Evolutionary conservation across 306 rosid species (phyloP), one percentile per base, ranked within the genome.

Genomic region (Glycine soja): DNA sequence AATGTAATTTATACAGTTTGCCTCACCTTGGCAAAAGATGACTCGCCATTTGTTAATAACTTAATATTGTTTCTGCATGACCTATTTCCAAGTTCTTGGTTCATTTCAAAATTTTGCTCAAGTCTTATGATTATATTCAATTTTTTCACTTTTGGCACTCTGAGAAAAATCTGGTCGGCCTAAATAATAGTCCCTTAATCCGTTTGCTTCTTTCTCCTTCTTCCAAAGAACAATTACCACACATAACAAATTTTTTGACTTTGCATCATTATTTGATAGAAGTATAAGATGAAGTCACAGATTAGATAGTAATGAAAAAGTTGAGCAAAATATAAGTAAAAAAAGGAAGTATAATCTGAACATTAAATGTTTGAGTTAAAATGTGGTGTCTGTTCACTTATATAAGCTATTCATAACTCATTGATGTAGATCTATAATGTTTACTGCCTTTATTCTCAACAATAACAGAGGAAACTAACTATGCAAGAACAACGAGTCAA

Each of bases 261-360:
- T 59, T 59, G 64, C 13, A 58, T 16, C 57, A 57, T 57, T 18
- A 57, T 54, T n/a, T n/a, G n/a, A n/a, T n/a, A n/a, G n/a, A n/a
- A n/a, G n/a, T 24, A 2, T 24, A 2, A 24, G 2, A 1, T 24
- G 30, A 24, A 24, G 2, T 24, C 30, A 24, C 1, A 24, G 2
- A 0, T 24, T 24, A 2, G 2, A 24, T 24, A 24, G 30, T 24
- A 24, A 24, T 19, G 24, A 19, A 19, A 19, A 19, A 19, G 24
- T 24, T 24, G 2, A 24, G 2, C 1, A 19, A 0, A 1, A 24
- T 24, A 1, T 24, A 24, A 24, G 2, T 24, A 1, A 24, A 1
- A 2, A 24, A 24, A 24, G 2, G 30, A 24, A n/a, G n/a, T n/a
- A n/a, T n/a, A n/a, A n/a, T n/a, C n/a, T n/a, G n/a, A 1, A 24